Evolutionary conservation across 192 early-diverging fungal genomes (phyloP), one percentile per base, ranked within the genome.

Genomic region (Coemansia sp.): DNA sequence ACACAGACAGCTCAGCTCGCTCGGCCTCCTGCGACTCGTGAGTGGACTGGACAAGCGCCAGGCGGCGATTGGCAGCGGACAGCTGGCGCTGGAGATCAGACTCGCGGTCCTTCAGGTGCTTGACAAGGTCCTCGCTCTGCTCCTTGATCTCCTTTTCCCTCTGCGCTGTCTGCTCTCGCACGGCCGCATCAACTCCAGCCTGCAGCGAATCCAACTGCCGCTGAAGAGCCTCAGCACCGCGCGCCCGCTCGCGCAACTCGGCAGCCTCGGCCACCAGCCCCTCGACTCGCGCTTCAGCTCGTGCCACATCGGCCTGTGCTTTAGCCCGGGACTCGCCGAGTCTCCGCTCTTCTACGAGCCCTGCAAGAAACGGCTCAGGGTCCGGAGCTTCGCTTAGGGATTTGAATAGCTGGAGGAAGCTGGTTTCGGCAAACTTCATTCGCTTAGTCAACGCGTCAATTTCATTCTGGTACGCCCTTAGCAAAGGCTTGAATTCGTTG

Each of bases 401-500:
- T 68, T 92, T 92, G 84, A 95, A 96, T 52, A 95, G 72, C 22
- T 85, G 84, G 33, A 98, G 83, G 70, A 95, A 98, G 18, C 88
- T 87, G 49, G 88, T 90, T 62, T 96, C 91, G 33, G 96, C 90
- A 29, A 80, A 86, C 81, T 96, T 96, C 53, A 92, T 90, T 44
- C 95, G 78, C 69, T 90, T 90, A 11, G 94, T 95, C 58, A 98
- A 87, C 22, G 78, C 76, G 75, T 98, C 96, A 65, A 98, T 98
- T 79, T 98, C 96, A 65, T 85, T 83, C 78, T 98, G 96, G 75
- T 98, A 98, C 9, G 88, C 90, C 22, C 92, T 94, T 9, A 97
- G 75, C 3, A 97, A 86, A 8, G 69, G 65, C 71, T 93, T 94
- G 77, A 97, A 90, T 58, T 95, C 89, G 13, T 80, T 78, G 20